Evolutionary conservation across 192 early-diverging fungal genomes (phyloP).

Genomic region (Spinellus fusiger): DNA sequence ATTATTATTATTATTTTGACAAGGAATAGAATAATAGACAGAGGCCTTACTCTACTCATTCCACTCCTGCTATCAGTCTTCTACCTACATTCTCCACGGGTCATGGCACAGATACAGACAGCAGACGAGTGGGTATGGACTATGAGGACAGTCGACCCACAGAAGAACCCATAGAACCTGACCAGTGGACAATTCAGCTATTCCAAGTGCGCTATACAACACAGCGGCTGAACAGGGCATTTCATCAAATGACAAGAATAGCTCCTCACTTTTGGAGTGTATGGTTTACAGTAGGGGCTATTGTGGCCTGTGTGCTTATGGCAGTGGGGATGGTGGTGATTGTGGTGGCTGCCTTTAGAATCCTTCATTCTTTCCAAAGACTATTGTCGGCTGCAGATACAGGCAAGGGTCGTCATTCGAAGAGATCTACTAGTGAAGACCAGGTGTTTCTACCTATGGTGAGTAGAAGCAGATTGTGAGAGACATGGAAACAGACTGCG

Average conservation of each 20-base stretch:
- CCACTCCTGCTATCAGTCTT: not conserved
- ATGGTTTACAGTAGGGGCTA: conserved; percentile 52
- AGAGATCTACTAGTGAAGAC: conserved; percentile 20
- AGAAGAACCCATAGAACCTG: not conserved
- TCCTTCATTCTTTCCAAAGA: conserved; percentile 20
- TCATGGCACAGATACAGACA: conserved; percentile 4
- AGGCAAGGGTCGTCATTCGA: not conserved
- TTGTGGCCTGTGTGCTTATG: conserved; percentile 42
- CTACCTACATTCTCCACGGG: conserved; percentile 15
- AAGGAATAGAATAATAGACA: not conserved
- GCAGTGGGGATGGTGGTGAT: conserved; percentile 39
- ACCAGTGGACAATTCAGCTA: conserved; percentile 30
- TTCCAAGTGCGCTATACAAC: conserved; percentile 48
- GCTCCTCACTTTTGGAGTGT: conserved; percentile 45
- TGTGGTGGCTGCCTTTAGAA: conserved; percentile 37
- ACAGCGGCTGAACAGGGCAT: conserved; percentile 37
- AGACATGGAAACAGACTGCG: not conserved
- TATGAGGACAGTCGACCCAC: not conserved
- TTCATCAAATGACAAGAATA: conserved; percentile 29
- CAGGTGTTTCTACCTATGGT: conserved; percentile 61
- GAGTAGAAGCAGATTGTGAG: conserved; percentile 13
- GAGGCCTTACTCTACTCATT: not conserved
- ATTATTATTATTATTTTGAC: too few species aligned
- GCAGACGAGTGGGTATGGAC: not conserved
- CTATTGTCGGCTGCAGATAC: not conserved